Percentiles rank a stretch among this genome's conserved stretches.
phyloP scores from a whole-genome alignment of 2,329 filamentous ascomycete genomes.

The Podosphaera leucotricha region DNA sequence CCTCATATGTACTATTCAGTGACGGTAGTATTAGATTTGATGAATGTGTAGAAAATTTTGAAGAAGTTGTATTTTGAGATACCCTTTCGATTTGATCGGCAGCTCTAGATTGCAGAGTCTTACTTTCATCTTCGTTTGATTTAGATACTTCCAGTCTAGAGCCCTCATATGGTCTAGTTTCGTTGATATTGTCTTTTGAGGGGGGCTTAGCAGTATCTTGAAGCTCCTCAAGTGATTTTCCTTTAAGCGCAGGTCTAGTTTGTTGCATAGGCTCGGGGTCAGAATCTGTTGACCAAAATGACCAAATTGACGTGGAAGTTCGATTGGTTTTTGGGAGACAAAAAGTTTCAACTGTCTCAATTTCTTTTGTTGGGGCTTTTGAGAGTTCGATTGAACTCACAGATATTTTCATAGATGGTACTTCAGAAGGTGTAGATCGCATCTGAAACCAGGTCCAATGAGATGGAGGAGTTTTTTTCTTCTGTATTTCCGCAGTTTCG shows the following conservation, averaged over 20 bases:
- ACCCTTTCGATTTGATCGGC: background rate
- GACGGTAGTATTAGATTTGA: conserved; percentile 46
- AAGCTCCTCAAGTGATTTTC: background rate
- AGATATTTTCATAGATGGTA: background rate
- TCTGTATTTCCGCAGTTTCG: background rate
- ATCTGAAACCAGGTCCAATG: background rate
- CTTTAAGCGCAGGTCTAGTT: background rate
- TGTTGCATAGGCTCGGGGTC: background rate
- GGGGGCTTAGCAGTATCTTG: background rate
- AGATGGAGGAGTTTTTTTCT: background rate
- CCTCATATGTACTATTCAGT: conserved; percentile 42
- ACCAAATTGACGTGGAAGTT: background rate
- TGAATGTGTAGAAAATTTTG: conserved; percentile 12
- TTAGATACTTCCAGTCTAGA: background rate
- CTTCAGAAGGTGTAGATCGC: background rate
- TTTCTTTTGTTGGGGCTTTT: background rate
- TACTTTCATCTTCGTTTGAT: background rate
- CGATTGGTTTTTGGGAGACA: background rate
- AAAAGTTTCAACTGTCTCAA: background rate
- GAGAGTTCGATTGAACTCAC: background rate
- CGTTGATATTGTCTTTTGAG: background rate
- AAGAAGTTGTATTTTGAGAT: background rate
- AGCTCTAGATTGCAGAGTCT: background rate
- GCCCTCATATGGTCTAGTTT: background rate
- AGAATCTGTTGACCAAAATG: background rate